Base-by-base conservation (phyloP, 2,329 filamentous ascomycete genomes). In the Immersiporthe knoxdaviesiana region DNA sequence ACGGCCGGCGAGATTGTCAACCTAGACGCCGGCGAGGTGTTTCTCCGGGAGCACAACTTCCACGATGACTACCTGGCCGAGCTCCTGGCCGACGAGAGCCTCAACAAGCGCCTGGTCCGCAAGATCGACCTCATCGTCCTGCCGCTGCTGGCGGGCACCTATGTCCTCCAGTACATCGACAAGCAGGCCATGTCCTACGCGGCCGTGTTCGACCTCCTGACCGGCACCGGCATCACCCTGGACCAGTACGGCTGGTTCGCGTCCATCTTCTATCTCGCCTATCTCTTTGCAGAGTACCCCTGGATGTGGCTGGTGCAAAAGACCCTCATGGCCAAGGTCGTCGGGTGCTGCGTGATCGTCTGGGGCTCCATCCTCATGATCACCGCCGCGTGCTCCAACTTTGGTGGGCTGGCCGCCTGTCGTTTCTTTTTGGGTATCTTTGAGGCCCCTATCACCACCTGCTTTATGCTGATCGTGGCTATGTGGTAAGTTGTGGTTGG, bases 141-240 rank as follows among this genome's bases (percentile, higher is more conserved):
- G 70, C 86, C 86, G 0, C 77, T 88, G 7, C 80, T 88, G 2
- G 81, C 80, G 50, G 80, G 81, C 0, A 85, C 84, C 0, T 86
- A 82, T 62, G 76, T 84, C 2, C 77, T 88, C 7, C 85, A 88
- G 71, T 87, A 85, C 70, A 84, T 87, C 73, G 85, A 87, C 75
- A 88, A 88, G 76, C 82, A 84, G 70, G 83, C 85, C 0, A 77
- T 87, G 6, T 81, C 81, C 0, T 88, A 87, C 73, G 81, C 83
- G 0, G 85, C 85, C 1, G 84, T 88, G 0, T 88, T 87, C 70
- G 86, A 88, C 62, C 77, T 88, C 0, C 83, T 87, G 70, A 76
- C 77, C 16, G 81, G 81, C 30, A 85, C 85, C 0, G 77, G 80
- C 24, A 85, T 87, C 72, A 81, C 76, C 1, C 75, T 78, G 18